Evolutionary conservation across 2,329 filamentous ascomycete species (phyloP).

Genomic region (Fusarium continuum): DNA sequence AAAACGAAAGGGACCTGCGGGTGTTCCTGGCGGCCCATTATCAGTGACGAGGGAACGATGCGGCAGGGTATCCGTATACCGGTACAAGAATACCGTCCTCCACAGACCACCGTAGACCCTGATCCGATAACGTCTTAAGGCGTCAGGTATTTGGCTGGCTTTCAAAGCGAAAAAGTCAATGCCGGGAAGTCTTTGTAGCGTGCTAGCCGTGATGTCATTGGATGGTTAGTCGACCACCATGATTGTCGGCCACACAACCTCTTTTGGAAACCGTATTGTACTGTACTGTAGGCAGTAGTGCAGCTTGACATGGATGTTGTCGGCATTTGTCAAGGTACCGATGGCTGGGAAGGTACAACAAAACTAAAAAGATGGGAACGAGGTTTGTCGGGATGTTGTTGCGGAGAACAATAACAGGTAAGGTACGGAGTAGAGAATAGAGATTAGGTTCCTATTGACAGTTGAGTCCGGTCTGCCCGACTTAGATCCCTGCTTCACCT

Average conservation of each 20-base stretch:
- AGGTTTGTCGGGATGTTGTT: background rate
- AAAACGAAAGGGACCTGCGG: conserved; percentile 22
- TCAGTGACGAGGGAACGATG: conserved; percentile 1
- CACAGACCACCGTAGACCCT: conserved; percentile 6
- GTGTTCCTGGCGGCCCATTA: conserved; percentile 31
- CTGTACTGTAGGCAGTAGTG: background rate
- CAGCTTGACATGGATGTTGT: conserved; percentile 4
- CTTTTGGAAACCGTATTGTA: background rate
- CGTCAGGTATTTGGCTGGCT: background rate
- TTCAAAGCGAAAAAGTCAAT: conserved; percentile 6
- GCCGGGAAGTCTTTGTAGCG: background rate
- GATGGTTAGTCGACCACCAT: background rate
- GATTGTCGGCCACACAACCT: background rate
- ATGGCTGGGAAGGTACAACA: background rate
- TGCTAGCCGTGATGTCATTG: conserved; percentile 28
- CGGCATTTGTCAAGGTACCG: conserved; percentile 7
- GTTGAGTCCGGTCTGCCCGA: conserved; percentile 7
- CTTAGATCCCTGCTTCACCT: conserved; percentile 20
- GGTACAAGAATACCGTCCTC: background rate
- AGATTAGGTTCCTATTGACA: conserved; percentile 31
- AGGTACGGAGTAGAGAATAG: background rate
- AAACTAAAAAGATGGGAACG: background rate
- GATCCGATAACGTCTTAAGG: conserved; percentile 25
- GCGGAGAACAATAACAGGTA: conserved; percentile 4
- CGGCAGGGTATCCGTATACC: background rate